A percentile compares a stretch with the other conserved stretches of the same genome.
Evolutionary conservation across 495 filamentous ascomycete genomes (phyloP).

Genomic region (Astrothelium macrocarpum): DNA sequence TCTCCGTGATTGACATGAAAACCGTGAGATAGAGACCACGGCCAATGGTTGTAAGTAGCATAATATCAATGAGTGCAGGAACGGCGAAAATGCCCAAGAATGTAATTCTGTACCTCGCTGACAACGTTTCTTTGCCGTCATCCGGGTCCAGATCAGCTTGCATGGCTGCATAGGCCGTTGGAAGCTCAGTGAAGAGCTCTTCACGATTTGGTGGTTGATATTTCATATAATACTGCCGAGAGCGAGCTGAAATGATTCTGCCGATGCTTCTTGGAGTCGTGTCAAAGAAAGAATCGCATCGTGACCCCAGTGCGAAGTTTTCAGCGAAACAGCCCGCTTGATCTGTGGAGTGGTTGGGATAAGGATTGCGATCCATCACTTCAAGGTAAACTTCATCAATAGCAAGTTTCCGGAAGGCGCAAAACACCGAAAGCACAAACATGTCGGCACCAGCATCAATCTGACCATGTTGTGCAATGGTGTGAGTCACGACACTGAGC

Average conservation of each 20-base stretch:
- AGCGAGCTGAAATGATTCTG: constrained; percentile 45
- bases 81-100: constrained; percentile 53
- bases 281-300: constrained; percentile 52
- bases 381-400: constrained; percentile 53
- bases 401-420: constrained; percentile 44
- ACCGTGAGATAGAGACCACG: constrained; percentile 49
- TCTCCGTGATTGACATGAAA: constrained; percentile 42
- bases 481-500: constrained; percentile 33
- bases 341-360: constrained; percentile 47
- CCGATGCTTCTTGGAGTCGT: constrained; percentile 45
- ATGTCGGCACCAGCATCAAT: constrained; percentile 44
- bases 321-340: constrained; percentile 54
- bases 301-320: constrained; percentile 50
- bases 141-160: constrained; percentile 48
- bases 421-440: constrained; percentile 46
- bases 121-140: constrained; percentile 32
- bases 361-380: constrained; percentile 49
- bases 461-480: constrained; percentile 30
- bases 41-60: constrained; percentile 47
- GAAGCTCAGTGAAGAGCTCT: constrained; percentile 41
- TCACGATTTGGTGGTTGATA: constrained; percentile 45
- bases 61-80: constrained; percentile 50
- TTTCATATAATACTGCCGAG: constrained; percentile 40
- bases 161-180: constrained; percentile 44
- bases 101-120: constrained; percentile 43